Evolutionary conservation across 306 rosid species (phyloP).

Genomic region (Malus orientalis): DNA sequence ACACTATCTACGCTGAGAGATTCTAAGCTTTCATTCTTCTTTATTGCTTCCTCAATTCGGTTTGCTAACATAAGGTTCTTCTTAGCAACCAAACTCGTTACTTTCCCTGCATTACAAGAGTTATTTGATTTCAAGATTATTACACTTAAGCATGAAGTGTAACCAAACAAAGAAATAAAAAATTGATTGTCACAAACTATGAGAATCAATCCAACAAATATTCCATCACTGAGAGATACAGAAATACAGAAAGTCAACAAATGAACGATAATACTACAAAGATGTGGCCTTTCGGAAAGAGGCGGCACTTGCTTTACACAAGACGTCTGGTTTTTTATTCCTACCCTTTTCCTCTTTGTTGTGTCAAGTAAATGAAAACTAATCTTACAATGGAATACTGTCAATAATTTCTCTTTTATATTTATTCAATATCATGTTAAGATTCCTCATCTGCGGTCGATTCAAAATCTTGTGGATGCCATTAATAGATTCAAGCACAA

Average conservation of each 20-base stretch:
- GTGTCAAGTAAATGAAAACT: background rate
- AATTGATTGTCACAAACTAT: background rate
- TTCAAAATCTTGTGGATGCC: background rate
- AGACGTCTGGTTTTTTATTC: background rate
- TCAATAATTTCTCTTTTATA: background rate
- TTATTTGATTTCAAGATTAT: background rate
- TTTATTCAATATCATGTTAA: background rate
- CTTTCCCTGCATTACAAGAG: constrained; percentile 59
- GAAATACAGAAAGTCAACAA: background rate
- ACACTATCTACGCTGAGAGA: constrained; percentile 59
- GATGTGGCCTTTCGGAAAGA: too few relatives aligned
- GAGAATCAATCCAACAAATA: background rate
- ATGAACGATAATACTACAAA: background rate
- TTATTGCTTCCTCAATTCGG: constrained; percentile 84
- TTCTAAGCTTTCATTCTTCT: constrained; percentile 87
- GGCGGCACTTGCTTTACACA: background rate
- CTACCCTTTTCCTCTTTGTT: background rate
- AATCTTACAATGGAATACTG: background rate
- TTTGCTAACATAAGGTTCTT: constrained; percentile 54
- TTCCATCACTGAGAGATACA: background rate
- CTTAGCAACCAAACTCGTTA: constrained; percentile 81
- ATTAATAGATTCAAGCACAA: background rate
- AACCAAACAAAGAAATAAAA: background rate
- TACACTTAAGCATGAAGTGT: background rate
- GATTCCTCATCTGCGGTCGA: background rate